Evolutionary conservation across 768 basidiomycete species (phyloP), one percentile per base, ranked within the genome.

Genomic region (Mycena galopus): DNA sequence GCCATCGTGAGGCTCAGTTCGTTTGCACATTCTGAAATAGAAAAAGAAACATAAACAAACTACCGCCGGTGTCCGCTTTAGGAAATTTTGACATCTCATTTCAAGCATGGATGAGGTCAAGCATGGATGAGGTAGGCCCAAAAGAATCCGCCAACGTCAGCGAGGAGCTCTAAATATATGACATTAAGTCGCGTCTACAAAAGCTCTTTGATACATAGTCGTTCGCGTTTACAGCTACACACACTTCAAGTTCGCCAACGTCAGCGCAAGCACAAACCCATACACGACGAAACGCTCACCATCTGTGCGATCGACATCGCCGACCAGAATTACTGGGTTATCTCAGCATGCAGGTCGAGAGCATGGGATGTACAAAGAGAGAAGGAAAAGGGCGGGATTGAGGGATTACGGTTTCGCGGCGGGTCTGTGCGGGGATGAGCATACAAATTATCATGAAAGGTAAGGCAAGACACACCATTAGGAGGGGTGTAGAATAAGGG

Each of bases 331-430:
- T 10, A 57, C 19, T 19, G 2, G 33, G 30, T 23, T 33, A 56
- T 25, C 25, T 27, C 60, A 62, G 60, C 59, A 60, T 60, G 60
- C 60, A 62, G 30, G 61, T 62, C 61, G 61, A 62, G 44, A 62
- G 61, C 61, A 62, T 32, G 25, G 14, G 25, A 60, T 60, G 14
- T 55, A 55, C 53, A n/a, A n/a, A n/a, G n/a, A n/a, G n/a, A n/a
- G 14, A 27, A 33, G 21, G 14, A 47, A 23, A 44, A 62, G 17
- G 61, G 32, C 61, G 61, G 61, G 44, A 30, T 62, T 47, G 30
- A 50, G 61, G 23, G 47, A 57, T 29, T 27, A n/a, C 2, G 66
- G 58, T 27, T 67, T 67, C 67, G 58, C 67, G 51, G 59, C 27
- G 59, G 30, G 59, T 68, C 59, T 68, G 35, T 12, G 25, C 8